phyloP scores from a whole-genome alignment of 2,329 filamentous ascomycete genomes.

The Aotearoamyces nothofagi region DNA sequence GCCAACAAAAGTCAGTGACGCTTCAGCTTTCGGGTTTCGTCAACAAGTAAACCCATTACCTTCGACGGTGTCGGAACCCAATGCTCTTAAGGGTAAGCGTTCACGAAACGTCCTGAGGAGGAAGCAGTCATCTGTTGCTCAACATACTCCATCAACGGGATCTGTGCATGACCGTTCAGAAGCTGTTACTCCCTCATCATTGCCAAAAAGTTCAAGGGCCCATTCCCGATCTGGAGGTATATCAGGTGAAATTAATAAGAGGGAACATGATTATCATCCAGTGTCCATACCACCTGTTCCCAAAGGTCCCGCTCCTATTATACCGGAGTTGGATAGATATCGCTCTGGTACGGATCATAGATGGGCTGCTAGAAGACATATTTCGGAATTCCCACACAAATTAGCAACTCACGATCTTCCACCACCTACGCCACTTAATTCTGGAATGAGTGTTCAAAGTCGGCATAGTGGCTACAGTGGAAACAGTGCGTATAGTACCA shows the following conservation, averaged over 20 bases:
- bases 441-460: conserved; percentile 28
- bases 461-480: conserved; percentile 25
- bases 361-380: conserved; percentile 16
- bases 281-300: conserved; percentile 7
- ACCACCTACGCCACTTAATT: conserved; percentile 52
- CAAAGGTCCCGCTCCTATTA: conserved; percentile 24
- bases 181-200: background rate
- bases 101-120: conserved; percentile 30
- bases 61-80: background rate
- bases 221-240: conserved; percentile 15
- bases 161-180: no score
- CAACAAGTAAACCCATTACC: background rate
- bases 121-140: conserved; percentile 32
- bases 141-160: conserved; percentile 20
- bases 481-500: conserved; percentile 21
- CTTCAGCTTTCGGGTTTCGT: no score
- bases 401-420: conserved; percentile 49
- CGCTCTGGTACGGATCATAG: conserved; percentile 27
- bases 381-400: conserved; percentile 35
- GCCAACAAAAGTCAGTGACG: no score
- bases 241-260: conserved; percentile 26
- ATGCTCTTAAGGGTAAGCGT: conserved; percentile 12
- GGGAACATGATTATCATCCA: conserved; percentile 1
- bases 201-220: conserved; percentile 1
- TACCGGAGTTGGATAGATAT: conserved; percentile 47